Conservation (phyloP, 2,329 filamentous ascomycete genomes). For the Hypomyces perniciosus region DNA sequence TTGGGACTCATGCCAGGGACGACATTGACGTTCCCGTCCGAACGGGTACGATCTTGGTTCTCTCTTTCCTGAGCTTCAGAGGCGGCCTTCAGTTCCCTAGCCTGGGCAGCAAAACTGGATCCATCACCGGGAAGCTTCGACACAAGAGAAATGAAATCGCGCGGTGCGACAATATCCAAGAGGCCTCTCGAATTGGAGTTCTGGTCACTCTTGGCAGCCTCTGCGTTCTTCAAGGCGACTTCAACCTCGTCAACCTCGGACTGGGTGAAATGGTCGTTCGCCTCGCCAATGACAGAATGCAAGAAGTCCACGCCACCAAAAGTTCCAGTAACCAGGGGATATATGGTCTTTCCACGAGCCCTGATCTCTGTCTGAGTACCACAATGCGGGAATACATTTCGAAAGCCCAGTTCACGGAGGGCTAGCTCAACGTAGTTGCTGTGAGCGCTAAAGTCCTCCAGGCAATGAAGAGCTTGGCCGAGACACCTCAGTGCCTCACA, state of each 20-base stretch:
- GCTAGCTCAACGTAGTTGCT: conserved; percentile 79
- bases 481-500: conserved; percentile 72
- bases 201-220: conserved; percentile 38
- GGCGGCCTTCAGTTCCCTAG: conserved; percentile 52
- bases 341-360: conserved; percentile 58
- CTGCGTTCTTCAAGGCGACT: conserved; percentile 63
- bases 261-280: conserved; percentile 78
- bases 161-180: conserved; percentile 33
- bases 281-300: conserved; percentile 71
- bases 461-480: conserved; percentile 68
- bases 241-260: conserved; percentile 80
- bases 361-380: conserved; percentile 62
- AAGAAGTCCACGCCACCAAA: conserved; percentile 82
- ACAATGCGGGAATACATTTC: conserved; percentile 74
- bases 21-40: conserved; percentile 45
- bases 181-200: conserved; percentile 35
- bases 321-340: conserved; percentile 63
- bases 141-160: conserved; percentile 66
- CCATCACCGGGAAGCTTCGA: conserved; percentile 68
- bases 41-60: conserved; percentile 37
- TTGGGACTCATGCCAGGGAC: conserved; percentile 69
- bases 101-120: conserved; percentile 60
- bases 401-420: conserved; percentile 69
- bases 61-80: conserved; percentile 59
- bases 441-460: conserved; percentile 76